These are phyloP conservation scores for Persicaria tinctoria DNA, from an alignment of 148 eudicot species.

Conservation along the genomic window DNA sequence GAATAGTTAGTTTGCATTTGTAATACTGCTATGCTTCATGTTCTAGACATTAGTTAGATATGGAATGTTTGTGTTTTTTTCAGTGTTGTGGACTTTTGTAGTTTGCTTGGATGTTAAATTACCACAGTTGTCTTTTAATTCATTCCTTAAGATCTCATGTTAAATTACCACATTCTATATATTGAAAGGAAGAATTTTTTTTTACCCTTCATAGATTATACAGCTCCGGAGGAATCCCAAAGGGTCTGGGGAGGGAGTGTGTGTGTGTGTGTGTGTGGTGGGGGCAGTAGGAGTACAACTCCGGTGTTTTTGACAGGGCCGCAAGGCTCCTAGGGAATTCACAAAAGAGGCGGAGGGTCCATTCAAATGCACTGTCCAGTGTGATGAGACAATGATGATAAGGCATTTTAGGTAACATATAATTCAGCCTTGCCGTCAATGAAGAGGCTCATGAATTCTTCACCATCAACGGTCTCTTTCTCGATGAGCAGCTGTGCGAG, in stretches of 20 bases:
- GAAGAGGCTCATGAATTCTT: conserved; percentile 99
- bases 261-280: background rate
- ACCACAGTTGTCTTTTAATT: too few species aligned
- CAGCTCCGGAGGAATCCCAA: too few species aligned
- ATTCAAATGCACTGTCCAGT: background rate
- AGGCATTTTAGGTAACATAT: conserved; percentile 35
- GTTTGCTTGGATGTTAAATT: too few species aligned
- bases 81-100: too few species aligned
- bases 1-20: background rate
- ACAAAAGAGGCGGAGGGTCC: background rate
- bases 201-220: too few species aligned
- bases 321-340: background rate
- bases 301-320: background rate
- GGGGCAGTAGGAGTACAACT: background rate
- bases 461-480: conserved; percentile 96
- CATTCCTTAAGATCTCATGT: too few species aligned
- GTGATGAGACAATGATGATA: background rate
- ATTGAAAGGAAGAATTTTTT: too few species aligned
- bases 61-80: too few species aligned
- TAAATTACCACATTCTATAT: too few species aligned
- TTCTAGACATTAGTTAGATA: background rate
- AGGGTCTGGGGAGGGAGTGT: too few species aligned
- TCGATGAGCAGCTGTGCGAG: conserved; percentile 87
- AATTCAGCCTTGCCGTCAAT: conserved; percentile 97
- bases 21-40: background rate